Conservation (phyloP, 805 yeast species). For the Candida silvicultrix region DNA sequence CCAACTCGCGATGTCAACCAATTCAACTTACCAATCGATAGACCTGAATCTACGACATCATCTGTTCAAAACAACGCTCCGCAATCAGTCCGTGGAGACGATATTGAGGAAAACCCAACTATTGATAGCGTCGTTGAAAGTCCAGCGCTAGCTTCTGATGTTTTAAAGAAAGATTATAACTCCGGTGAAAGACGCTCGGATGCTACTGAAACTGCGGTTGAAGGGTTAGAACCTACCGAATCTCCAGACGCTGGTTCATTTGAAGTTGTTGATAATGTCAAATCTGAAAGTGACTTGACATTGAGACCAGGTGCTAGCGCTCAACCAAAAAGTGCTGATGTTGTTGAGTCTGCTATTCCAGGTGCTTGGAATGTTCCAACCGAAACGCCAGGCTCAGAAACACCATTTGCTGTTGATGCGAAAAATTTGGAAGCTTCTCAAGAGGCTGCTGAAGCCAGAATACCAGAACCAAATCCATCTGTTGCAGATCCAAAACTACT, state of each 20-base stretch:
- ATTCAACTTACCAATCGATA: conserved; percentile 26
- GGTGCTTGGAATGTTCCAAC: conserved; percentile 21
- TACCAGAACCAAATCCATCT: not conserved
- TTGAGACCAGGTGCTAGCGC: conserved; percentile 2
- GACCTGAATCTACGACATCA: conserved; percentile 81
- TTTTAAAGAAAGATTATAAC: conserved; percentile 22
- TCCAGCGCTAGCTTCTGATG: conserved; percentile 26
- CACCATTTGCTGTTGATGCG: not conserved
- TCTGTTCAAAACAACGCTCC: conserved; percentile 93
- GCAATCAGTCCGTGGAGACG: conserved; percentile 79
- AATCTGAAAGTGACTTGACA: conserved; percentile 14
- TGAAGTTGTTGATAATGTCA: conserved; percentile 17
- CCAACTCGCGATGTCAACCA: conserved; percentile 12
- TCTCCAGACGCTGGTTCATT: conserved; percentile 21
- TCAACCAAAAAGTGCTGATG: conserved; percentile 9
- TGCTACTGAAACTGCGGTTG: conserved; percentile 17
- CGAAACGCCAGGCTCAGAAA: not conserved
- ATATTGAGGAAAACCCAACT: conserved; percentile 24
- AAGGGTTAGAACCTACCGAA: conserved; percentile 5
- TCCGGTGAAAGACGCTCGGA: conserved; percentile 15
- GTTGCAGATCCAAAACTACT: conserved; percentile 9
- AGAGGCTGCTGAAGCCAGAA: conserved; percentile 1
- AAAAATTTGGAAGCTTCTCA: conserved; percentile 7
- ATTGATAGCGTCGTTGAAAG: conserved; percentile 19
- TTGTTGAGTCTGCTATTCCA: conserved; percentile 21